Conservation (phyloP, 208 protist species). For the Endotrypanum monterogeii region DNA sequence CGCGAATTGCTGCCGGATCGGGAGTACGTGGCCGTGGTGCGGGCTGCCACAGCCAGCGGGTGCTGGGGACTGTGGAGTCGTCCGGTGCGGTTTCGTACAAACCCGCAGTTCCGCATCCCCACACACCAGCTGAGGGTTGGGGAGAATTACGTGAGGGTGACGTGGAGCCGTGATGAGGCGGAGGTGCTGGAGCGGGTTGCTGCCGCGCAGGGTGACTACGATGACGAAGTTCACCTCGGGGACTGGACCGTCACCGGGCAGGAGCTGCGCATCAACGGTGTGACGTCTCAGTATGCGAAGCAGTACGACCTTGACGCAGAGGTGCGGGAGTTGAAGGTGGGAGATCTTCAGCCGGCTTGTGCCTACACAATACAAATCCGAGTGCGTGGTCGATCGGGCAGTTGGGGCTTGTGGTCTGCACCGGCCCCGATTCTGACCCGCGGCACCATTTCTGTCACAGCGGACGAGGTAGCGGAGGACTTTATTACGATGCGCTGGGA, state of each 20-base stretch:
- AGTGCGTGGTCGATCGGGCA: slow-evolving; percentile 77
- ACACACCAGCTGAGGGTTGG: slow-evolving; percentile 87
- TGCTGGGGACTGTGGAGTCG: slow-evolving; percentile 90
- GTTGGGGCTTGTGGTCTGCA: slow-evolving; percentile 88
- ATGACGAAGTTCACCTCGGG: slow-evolving; percentile 60
- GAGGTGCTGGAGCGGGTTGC: not conserved
- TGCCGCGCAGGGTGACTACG: slow-evolving; percentile 9
- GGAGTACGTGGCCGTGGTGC: slow-evolving; percentile 88
- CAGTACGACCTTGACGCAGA: slow-evolving; percentile 82
- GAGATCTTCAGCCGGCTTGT: slow-evolving; percentile 75
- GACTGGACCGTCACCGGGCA: slow-evolving; percentile 87
- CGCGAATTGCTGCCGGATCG: slow-evolving; percentile 79
- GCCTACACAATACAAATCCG: slow-evolving; percentile 91
- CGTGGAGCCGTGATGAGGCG: slow-evolving; percentile 75
- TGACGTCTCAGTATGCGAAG: slow-evolving; percentile 77
- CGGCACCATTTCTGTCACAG: slow-evolving; percentile 78
- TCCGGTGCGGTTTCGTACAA: slow-evolving; percentile 86
- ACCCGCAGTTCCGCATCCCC: slow-evolving; percentile 86
- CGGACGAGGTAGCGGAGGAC: slow-evolving; percentile 91
- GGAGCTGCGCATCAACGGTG: slow-evolving; percentile 87
- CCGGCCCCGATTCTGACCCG: slow-evolving; percentile 87
- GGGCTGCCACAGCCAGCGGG: slow-evolving; percentile 76
- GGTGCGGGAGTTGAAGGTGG: slow-evolving; percentile 87
- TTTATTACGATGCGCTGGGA: slow-evolving; percentile 89
- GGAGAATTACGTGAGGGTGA: slow-evolving; percentile 92